Percentiles rank a stretch among this genome's conserved stretches.
Evolutionary conservation across 2,329 filamentous ascomycete species (phyloP).

Genomic region (Aspergillus jensenii): DNA sequence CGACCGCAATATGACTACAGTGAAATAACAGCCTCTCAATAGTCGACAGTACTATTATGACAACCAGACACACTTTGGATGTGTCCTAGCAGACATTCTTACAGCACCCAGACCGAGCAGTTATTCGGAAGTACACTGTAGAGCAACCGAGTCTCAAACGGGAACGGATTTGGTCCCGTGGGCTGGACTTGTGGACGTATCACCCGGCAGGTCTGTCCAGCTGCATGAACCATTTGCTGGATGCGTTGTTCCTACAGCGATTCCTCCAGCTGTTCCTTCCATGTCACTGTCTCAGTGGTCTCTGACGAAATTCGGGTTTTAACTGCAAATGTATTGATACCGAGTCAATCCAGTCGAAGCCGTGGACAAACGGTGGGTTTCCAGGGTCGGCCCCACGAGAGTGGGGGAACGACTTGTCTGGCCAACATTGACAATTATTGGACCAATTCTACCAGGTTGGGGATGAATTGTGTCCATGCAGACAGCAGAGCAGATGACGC

Average conservation of each 20-base stretch:
- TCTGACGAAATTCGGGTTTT: neutral
- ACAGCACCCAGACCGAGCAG: neutral
- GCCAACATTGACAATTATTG: neutral
- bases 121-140: neutral
- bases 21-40: neutral
- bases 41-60: neutral
- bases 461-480: neutral
- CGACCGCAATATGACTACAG: neutral
- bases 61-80: neutral
- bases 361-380: conserved; percentile 2
- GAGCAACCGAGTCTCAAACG: neutral
- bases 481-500: conserved; percentile 2
- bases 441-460: neutral
- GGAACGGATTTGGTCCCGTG: neutral
- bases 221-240: conserved; percentile 4
- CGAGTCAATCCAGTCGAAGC: neutral
- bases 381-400: neutral
- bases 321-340: neutral
- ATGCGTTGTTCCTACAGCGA: conserved; percentile 6
- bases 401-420: neutral
- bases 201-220: conserved; percentile 1
- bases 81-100: neutral
- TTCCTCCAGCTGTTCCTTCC: neutral
- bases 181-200: conserved; percentile 6
- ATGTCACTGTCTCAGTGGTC: neutral